Evolutionary conservation across 371 early-diverging fungal species (phyloP), one percentile per base, ranked within the genome.

Genomic region (Rozella allomycis): DNA sequence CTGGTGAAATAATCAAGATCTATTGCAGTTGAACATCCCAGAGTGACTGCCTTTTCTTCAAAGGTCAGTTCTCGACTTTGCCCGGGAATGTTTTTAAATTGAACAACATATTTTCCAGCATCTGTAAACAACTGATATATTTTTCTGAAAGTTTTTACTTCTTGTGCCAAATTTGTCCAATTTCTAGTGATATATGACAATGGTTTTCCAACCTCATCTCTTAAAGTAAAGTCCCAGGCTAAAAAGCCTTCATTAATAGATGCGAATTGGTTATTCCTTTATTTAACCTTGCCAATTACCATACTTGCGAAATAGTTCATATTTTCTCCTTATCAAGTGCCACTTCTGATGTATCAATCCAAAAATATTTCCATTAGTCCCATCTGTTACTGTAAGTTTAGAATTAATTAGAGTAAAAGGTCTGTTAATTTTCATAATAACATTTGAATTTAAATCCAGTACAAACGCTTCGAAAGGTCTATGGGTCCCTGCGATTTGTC

Each of bases 1-100:
- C 80, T 52, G 12, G 73, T 72, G 41, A 84, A 86, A 42, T 81
- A 86, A 50, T 86, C 87, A 40, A 82, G 74, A 45, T 86, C 87
- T 33, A 81, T 73, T n/a, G 73, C 72, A 25, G 83, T 58, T 29
- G 85, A 84, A 31, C 72, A 70, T 0, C 77, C 78, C 25, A 86
- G 50, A 21, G 73, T 67, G 6, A 82, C 72, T 5, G 84, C 84
- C 25, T 81, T 65, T 40, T 79, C 72, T 45, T 83, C 84, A 17
- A 78, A 49, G 1, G 75, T 69, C 48, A 83, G 39, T 6, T 59
- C 63, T 19, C 72, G 45, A 5, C 33, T 34, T 31, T 4, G 21
- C 25, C 3, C 22, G 12, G 1, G 42, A 16, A 16, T 58, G 3
- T 66, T 61, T 45, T 78, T 77, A 61, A 81, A 69, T 21, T 76